These are phyloP conservation scores for Spergularia marina DNA, from an alignment of 148 eudicot genomes.

Conservation along the genomic window DNA sequence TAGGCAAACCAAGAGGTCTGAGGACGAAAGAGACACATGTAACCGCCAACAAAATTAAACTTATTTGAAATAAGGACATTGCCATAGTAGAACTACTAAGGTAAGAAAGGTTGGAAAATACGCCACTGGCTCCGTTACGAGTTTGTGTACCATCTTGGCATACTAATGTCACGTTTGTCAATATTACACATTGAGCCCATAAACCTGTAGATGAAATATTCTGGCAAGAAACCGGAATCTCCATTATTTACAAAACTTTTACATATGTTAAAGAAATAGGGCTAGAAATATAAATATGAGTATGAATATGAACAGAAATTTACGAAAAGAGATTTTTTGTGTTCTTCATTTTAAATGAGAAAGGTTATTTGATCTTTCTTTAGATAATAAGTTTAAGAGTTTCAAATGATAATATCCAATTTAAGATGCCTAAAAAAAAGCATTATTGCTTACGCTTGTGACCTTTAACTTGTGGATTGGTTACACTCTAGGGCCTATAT, in stretches of 20 bases:
- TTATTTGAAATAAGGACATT: constrained; percentile 1
- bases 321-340: not conserved
- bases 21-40: not conserved
- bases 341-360: not conserved
- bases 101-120: not conserved
- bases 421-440: not conserved
- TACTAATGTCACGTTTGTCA: not conserved
- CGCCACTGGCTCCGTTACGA: not conserved
- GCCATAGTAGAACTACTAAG: not conserved
- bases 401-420: not conserved
- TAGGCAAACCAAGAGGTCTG: constrained; percentile 9
- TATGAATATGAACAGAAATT: not conserved
- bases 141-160: not conserved
- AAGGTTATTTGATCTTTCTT: no score
- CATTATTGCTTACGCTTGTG: not conserved
- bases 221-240: not conserved
- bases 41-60: not conserved
- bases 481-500: constrained; percentile 1
- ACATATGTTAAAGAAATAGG: not conserved
- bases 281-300: not conserved
- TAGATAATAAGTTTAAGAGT: no score
- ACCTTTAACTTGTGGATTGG: not conserved
- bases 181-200: not conserved
- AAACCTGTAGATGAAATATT: not conserved
- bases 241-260: no score